A percentile compares a stretch with the other conserved stretches of the same genome.
Conservation (phyloP, 306 rosid species). For the Ochetophila trinervis region DNA sequence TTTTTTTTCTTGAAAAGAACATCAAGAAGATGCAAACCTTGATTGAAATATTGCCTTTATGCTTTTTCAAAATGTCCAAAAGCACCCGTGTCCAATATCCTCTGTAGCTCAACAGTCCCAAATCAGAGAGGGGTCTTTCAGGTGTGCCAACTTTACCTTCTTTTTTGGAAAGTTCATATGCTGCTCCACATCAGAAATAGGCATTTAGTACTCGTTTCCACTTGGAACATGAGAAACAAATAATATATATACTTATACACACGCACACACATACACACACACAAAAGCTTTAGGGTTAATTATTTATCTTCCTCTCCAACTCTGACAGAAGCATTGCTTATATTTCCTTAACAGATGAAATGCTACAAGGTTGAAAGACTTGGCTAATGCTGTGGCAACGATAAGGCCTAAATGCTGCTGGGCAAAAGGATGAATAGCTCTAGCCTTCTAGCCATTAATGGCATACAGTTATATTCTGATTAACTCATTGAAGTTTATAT, state of each 20-base stretch:
- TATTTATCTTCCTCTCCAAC: too few species aligned
- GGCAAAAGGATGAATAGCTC: too few species aligned
- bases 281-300: neutral
- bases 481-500: too few species aligned
- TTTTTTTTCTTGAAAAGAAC: neutral
- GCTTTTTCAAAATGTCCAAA: slow-evolving; percentile 88
- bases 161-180: slow-evolving; percentile 96
- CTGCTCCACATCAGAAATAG: slow-evolving; percentile 49
- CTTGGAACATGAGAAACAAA: slow-evolving; percentile 1
- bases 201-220: slow-evolving; percentile 11
- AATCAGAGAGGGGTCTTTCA: slow-evolving; percentile 97
- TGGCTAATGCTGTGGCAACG: too few species aligned
- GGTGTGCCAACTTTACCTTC: slow-evolving; percentile 99
- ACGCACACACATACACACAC: neutral
- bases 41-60: slow-evolving; percentile 93
- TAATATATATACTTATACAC: neutral
- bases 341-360: too few species aligned
- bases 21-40: slow-evolving; percentile 51
- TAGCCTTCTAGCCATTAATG: too few species aligned
- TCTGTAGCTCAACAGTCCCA: slow-evolving; percentile 92
- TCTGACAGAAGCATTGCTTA: too few species aligned
- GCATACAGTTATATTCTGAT: too few species aligned
- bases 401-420: too few species aligned
- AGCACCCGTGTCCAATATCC: slow-evolving; percentile 99
- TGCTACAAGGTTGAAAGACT: too few species aligned